Conservation (phyloP, 2,329 filamentous ascomycete genomes). For the Hypoxylon sp. region DNA sequence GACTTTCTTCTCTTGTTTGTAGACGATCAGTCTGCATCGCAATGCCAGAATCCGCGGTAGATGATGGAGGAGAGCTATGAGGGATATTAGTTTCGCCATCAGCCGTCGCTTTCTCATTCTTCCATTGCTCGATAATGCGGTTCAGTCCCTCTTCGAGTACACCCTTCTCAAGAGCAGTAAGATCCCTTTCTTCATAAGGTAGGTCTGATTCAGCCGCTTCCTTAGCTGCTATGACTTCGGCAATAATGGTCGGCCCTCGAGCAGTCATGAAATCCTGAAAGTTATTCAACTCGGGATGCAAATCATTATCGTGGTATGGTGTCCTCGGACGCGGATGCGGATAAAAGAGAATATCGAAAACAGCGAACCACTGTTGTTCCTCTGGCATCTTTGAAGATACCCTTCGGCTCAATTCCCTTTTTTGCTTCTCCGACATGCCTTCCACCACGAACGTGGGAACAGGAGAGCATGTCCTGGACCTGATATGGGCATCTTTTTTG, state of each 20-base stretch:
- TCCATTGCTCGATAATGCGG: conserved; percentile 39
- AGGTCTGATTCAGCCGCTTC: conserved; percentile 30
- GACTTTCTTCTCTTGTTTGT: conserved; percentile 4
- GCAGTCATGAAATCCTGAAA: conserved; percentile 38
- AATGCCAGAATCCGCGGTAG: conserved; percentile 32
- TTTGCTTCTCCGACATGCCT: conserved; percentile 46
- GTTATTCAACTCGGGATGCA: too few relatives aligned
- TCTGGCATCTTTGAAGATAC: conserved; percentile 40
- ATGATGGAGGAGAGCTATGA: conserved; percentile 30
- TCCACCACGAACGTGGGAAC: conserved; percentile 20
- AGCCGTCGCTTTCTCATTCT: conserved; percentile 28
- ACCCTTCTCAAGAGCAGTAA: conserved; percentile 32
- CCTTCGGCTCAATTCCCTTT: conserved; percentile 37
- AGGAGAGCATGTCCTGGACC: conserved; percentile 22
- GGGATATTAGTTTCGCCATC: conserved; percentile 10
- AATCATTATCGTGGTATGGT: conserved; percentile 43
- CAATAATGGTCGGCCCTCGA: conserved; percentile 32
- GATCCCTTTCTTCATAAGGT: conserved; percentile 36
- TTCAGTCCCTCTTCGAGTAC: conserved; percentile 36
- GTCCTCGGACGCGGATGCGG: conserved; percentile 39
- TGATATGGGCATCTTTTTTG: conserved; percentile 38
- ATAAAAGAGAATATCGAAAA: conserved; percentile 47
- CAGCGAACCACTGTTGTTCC: conserved; percentile 47
- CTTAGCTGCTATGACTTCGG: conserved; percentile 33
- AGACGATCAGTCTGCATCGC: conserved; percentile 17